Evolutionary conservation across 2,329 filamentous ascomycete genomes (phyloP), one percentile per base, ranked within the genome.

Genomic region (Fusarium protoensiforme): DNA sequence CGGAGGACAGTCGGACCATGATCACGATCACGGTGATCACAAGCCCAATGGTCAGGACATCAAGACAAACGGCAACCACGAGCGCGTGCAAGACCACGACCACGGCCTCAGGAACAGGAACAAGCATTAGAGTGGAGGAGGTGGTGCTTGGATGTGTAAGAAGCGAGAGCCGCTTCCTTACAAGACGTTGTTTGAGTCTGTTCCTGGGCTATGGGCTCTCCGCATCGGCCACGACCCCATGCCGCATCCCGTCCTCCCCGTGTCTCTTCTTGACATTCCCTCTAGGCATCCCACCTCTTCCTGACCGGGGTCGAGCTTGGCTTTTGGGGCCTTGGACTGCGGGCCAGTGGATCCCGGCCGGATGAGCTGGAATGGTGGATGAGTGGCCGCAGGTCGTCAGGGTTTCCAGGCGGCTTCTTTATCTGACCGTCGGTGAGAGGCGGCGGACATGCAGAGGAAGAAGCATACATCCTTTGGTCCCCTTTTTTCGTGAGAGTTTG

Each of bases 1-100:
- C 14, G 63, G 54, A 10, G 68, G 73, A 27, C 72, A 73, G 60
- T 78, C 84, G 71, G 80, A 76, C 43, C 77, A 79, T 69, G 79
- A 84, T 38, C 83, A 89, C 69, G 81, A 82, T 64, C 78, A 84
- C 63, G 77, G 83, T 73, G 79, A 76, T 65, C 77, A 78, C 69
- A 80, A 82, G 68, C 63, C 70, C 69, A 77, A 71, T 39, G 64
- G 62, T 62, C 76, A 80, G 56, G 71, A 64, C 56, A 61, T 64
- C 29, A 69, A 72, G 64, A 66, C 57, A 38, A 62, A 31, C 61
- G 64, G 57, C 29, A 75, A 67, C 61, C 75, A 68, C 39, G 74
- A 78, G 59, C 72, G 80, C 22, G 60, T 51, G 22, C 65, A 75
- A 20, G 29, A 67, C 61, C 75, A 80, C 22, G 60, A 56, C 27